phyloP scores from a whole-genome alignment of 164 flowering plant genomes.

The Dillenia turbinata region DNA sequence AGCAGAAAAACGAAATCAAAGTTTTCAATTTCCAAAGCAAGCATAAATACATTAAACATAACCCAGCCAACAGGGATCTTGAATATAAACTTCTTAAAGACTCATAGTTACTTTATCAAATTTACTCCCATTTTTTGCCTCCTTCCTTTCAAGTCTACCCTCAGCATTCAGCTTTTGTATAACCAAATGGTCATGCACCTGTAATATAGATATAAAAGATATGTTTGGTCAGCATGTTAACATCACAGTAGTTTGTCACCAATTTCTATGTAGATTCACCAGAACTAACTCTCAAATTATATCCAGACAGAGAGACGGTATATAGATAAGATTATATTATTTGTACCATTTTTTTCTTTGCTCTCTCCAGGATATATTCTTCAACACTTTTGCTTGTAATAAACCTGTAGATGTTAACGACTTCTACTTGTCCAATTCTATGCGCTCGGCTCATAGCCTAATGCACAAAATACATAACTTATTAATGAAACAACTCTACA shows the following conservation, averaged over 20 bases:
- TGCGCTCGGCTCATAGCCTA: constrained; percentile 99
- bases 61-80: too few relatives aligned
- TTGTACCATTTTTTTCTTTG: constrained; percentile 95
- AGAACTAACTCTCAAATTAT: too few relatives aligned
- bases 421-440: constrained; percentile 97
- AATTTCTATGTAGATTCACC: too few relatives aligned
- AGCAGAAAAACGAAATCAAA: background rate
- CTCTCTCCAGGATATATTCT: constrained; percentile 97
- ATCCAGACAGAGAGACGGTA: too few relatives aligned
- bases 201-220: constrained; percentile 4
- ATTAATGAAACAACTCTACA: background rate
- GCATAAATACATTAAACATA: too few relatives aligned
- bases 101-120: constrained; percentile 82
- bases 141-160: constrained; percentile 96
- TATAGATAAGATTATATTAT: background rate
- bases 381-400: constrained; percentile 99
- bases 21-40: too few relatives aligned
- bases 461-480: constrained; percentile 6
- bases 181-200: constrained; percentile 99
- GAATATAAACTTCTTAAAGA: background rate
- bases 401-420: constrained; percentile 95
- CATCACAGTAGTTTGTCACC: background rate
- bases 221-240: background rate
- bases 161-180: constrained; percentile 98
- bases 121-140: constrained; percentile 77